These are phyloP conservation scores for Leccinum disarticulatum DNA, from an alignment of 768 basidiomycete species.

Conservation along the genomic window DNA sequence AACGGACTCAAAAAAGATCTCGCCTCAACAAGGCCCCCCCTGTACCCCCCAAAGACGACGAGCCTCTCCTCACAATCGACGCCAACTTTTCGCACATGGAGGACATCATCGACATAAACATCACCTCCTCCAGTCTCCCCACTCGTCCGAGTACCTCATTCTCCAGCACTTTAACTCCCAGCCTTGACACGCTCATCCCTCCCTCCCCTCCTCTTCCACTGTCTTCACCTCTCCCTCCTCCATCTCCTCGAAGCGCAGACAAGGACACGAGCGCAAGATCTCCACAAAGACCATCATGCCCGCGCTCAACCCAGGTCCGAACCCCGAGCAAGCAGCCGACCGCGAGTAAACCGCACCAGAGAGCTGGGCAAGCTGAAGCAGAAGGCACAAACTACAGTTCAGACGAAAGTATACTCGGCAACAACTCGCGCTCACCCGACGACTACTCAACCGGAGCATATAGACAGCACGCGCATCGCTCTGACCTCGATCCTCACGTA, in stretches of 20 bases:
- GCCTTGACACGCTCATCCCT: slow-evolving; percentile 40
- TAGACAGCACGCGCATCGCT: too few species aligned
- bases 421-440: slow-evolving; percentile 18
- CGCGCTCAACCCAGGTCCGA: slow-evolving; percentile 10
- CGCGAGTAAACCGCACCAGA: slow-evolving; percentile 67
- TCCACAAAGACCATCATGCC: slow-evolving; percentile 48
- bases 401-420: slow-evolving; percentile 27
- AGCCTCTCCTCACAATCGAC: too few species aligned
- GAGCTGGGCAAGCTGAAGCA: slow-evolving; percentile 63
- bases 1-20: too few species aligned
- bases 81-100: too few species aligned
- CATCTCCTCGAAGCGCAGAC: slow-evolving; percentile 22
- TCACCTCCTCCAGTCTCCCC: slow-evolving; percentile 19
- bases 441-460: background rate
- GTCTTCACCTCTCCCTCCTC: slow-evolving; percentile 32
- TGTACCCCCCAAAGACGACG: too few species aligned
- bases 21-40: too few species aligned
- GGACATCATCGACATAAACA: slow-evolving; percentile 65
- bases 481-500: too few species aligned
- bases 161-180: slow-evolving; percentile 23
- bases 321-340: slow-evolving; percentile 22
- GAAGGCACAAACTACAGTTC: slow-evolving; percentile 44
- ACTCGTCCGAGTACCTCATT: slow-evolving; percentile 22
- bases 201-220: slow-evolving; percentile 34
- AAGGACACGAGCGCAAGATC: slow-evolving; percentile 39